Percentiles rank a stretch among this genome's conserved stretches.
phyloP scores from a whole-genome alignment of 148 eudicot genomes.

The Chenopodium berlandieri region DNA sequence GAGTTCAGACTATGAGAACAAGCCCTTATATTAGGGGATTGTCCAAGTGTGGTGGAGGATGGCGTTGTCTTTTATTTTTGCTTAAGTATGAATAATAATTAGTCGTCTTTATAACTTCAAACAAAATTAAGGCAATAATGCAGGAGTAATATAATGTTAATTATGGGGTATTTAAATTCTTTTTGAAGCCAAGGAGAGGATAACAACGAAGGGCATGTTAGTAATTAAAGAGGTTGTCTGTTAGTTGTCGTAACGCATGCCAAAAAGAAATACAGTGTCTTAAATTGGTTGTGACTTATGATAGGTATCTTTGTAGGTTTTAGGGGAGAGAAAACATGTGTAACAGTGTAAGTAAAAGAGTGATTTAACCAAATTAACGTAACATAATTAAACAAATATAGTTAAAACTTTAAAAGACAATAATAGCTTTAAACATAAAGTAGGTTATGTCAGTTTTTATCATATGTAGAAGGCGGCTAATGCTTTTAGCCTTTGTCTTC shows the following conservation, averaged over 20 bases:
- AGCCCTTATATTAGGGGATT: too few relatives aligned
- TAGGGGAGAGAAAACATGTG: neutral
- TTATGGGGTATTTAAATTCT: too few relatives aligned
- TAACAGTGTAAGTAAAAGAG: neutral
- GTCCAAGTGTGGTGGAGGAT: too few relatives aligned
- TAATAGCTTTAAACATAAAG: neutral
- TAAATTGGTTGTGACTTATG: neutral
- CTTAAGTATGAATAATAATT: too few relatives aligned
- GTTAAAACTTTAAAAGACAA: neutral
- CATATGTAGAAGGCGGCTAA: slow-evolving; percentile 35
- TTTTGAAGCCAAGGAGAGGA: too few relatives aligned
- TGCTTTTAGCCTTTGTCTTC: slow-evolving; percentile 28
- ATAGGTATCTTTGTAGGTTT: neutral
- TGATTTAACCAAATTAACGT: too few relatives aligned
- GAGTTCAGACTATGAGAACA: too few relatives aligned
- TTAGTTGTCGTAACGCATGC: slow-evolving; percentile 50
- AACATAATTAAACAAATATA: neutral
- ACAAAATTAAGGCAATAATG: too few relatives aligned
- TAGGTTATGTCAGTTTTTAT: slow-evolving; percentile 20
- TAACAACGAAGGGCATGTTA: neutral
- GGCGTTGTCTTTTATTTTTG: too few relatives aligned
- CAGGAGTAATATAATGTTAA: too few relatives aligned
- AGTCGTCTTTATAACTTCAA: too few relatives aligned
- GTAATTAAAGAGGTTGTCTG: slow-evolving; percentile 34
- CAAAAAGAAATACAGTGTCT: slow-evolving; percentile 1